A percentile compares a stretch with the other conserved stretches of the same genome.
phyloP scores from a whole-genome alignment of 257 asterid species.

The Schizonepeta tenuifolia region DNA sequence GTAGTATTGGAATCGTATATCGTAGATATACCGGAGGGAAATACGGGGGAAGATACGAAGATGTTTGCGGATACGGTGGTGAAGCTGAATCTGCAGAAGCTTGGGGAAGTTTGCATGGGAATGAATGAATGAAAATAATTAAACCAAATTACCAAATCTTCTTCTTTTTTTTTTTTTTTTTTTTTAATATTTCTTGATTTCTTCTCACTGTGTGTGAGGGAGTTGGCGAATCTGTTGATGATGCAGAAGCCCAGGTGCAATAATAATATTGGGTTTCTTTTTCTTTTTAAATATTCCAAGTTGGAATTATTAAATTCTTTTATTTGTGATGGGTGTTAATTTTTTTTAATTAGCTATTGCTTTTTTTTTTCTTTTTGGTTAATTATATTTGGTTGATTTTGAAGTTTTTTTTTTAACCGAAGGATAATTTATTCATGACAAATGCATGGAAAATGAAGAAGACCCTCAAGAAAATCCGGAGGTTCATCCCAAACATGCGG shows the following conservation, averaged over 20 bases:
- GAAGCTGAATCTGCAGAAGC: conserved; percentile 76
- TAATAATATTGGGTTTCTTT: background rate
- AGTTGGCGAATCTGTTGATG: conserved; percentile 15
- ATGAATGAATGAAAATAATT: conserved; percentile 12
- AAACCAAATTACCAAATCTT: too few relatives aligned
- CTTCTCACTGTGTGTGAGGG: background rate
- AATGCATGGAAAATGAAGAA: too few relatives aligned
- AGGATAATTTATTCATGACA: too few relatives aligned
- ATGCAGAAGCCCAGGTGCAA: conserved; percentile 10
- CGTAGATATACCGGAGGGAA: conserved; percentile 85
- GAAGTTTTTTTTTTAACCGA: too few relatives aligned
- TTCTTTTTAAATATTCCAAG: background rate
- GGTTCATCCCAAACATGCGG: too few relatives aligned
- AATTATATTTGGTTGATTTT: too few relatives aligned
- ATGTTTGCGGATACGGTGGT: conserved; percentile 87
- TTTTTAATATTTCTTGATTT: background rate
- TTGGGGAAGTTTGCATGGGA: conserved; percentile 46
- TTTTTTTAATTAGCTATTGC: too few relatives aligned
- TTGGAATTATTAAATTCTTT: conserved; percentile 7
- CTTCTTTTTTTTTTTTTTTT: too few relatives aligned
- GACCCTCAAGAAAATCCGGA: too few relatives aligned
- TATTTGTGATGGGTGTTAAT: background rate
- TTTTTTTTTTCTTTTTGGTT: too few relatives aligned
- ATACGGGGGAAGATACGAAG: conserved; percentile 75
- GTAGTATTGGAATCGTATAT: conserved; percentile 78